Conservation (phyloP, 1,284 basidiomycete species). For the Tylopilus orsonianus region DNA sequence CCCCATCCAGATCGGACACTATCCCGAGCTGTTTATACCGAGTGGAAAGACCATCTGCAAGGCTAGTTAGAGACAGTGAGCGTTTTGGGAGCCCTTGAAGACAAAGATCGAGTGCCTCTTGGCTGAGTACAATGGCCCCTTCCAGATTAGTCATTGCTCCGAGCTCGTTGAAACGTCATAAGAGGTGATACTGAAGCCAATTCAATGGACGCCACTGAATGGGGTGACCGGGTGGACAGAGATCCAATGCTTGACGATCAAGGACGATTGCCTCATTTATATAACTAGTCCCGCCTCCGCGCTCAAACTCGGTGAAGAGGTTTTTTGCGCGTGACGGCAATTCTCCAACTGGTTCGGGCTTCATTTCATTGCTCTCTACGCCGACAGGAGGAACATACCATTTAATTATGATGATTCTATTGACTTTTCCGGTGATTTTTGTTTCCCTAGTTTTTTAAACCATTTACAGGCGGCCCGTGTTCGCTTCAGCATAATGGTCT, state of each 20-base stretch:
- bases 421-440: too few species aligned
- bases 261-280: constrained; percentile 1
- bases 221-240: too few species aligned
- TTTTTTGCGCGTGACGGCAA: not conserved
- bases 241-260: not conserved
- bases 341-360: not conserved
- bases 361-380: not conserved
- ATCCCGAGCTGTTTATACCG: not conserved
- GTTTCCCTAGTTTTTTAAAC: too few species aligned
- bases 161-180: not conserved
- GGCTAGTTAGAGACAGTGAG: not conserved
- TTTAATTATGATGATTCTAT: too few species aligned
- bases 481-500: too few species aligned
- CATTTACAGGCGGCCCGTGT: too few species aligned
- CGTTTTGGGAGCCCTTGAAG: not conserved
- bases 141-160: not conserved
- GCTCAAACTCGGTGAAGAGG: not conserved
- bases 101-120: not conserved
- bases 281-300: not conserved
- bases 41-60: too few species aligned
- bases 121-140: not conserved
- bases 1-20: not conserved
- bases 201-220: not conserved
- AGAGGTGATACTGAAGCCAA: not conserved
- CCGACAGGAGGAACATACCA: not conserved